These are phyloP conservation scores for Sporormia fimetaria DNA, from an alignment of 495 filamentous ascomycete species.

Conservation along the genomic window DNA sequence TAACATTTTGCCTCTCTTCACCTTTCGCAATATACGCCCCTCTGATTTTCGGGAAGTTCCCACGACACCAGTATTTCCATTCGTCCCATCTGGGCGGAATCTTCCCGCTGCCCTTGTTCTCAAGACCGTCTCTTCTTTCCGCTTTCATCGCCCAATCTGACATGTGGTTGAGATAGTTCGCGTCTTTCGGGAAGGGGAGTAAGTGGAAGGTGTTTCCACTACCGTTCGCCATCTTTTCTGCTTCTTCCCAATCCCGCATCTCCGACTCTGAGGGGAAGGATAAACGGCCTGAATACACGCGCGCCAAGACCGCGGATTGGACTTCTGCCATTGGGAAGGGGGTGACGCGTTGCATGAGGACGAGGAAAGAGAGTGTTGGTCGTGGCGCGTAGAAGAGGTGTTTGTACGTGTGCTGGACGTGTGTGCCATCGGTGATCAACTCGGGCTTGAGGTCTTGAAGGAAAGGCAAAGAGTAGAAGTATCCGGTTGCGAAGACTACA, in stretches of 20 bases:
- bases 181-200: constrained; percentile 63
- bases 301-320: constrained; percentile 66
- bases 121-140: constrained; percentile 31
- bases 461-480: constrained; percentile 62
- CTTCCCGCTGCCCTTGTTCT: constrained; percentile 45
- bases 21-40: constrained; percentile 42
- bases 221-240: constrained; percentile 35
- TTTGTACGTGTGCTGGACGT: constrained; percentile 56
- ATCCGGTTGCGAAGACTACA: constrained; percentile 64
- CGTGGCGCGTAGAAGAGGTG: constrained; percentile 66
- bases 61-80: constrained; percentile 52
- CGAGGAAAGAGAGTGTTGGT: constrained; percentile 69
- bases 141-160: constrained; percentile 49
- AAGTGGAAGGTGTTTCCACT: constrained; percentile 46
- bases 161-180: constrained; percentile 62
- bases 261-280: constrained; percentile 46
- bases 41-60: constrained; percentile 43
- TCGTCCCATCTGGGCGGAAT: constrained; percentile 54
- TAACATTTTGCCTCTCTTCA: constrained; percentile 36
- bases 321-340: constrained; percentile 71
- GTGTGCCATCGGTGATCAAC: constrained; percentile 54
- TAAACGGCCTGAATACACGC: constrained; percentile 60
- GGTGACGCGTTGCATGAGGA: constrained; percentile 64
- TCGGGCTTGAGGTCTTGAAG: constrained; percentile 47
- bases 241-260: constrained; percentile 57